Base-by-base conservation (phyloP, 192 early-diverging fungal genomes). In the Backusella circina region DNA sequence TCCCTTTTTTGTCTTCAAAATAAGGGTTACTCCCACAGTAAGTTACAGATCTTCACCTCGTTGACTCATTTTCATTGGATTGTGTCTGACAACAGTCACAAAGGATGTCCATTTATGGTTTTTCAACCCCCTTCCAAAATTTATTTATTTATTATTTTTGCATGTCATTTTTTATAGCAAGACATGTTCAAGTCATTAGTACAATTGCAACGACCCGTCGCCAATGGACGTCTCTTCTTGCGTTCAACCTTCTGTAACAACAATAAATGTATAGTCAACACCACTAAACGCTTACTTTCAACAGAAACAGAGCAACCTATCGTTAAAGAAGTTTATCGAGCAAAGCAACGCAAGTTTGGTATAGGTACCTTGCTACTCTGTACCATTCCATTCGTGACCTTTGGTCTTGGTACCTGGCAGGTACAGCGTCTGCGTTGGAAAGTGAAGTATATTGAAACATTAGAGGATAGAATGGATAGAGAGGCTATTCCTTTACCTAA, bases 341-440 rank as follows among this genome's bases (percentile, higher is more conserved):
- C 73, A 3, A 75, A 70, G 32, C 37, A 72, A 13, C 61, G 68
- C 2, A 54, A 70, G 21, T 75, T 83, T 67, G 76, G 76, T 7
- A 35, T 81, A 10, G 81, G 79, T 5, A 84, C 75, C 6, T 33
- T 67, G 6, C 30, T 86, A 0, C 72, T 87, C 2, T 84, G 79
- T 64, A 81, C 77, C 5, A 72, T 90, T 57, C 90, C 90, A 1
- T 80, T 89, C 41, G 80, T 87, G 66, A 85, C 90, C 0, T 90
- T 94, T 84, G 91, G 89, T 2, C 84, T 96, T 2, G 94, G 94
- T 3, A 90, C 90, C 9, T 96, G 96, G 96, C 96, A 98, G 80
- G 87, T 93, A 2, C 90, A 95, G 73, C 86, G 96, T 21, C 84
- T 98, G 54, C 88, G 89, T 51, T 98, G 95, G 95, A 98, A 98